These are phyloP conservation scores for Phyllosticta citribraziliensis DNA, from an alignment of 2,329 filamentous ascomycete species.

Conservation along the genomic window DNA sequence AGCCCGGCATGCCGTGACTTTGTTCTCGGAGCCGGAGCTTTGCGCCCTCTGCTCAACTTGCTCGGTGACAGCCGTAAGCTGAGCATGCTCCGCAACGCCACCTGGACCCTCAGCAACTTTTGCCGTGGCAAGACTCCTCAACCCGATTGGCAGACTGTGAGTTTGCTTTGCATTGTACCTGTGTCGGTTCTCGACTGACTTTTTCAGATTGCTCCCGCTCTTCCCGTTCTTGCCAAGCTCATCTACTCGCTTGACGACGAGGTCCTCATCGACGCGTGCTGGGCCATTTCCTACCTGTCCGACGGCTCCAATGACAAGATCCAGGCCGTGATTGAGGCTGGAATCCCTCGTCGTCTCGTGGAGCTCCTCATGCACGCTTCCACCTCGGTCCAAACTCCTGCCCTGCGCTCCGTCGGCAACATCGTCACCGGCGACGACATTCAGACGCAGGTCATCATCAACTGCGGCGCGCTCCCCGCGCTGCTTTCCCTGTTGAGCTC, in stretches of 20 bases:
- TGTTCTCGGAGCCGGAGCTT: slow-evolving; percentile 80
- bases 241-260: slow-evolving; percentile 98
- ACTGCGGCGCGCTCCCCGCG: slow-evolving; percentile 86
- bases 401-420: slow-evolving; percentile 93
- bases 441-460: slow-evolving; percentile 98
- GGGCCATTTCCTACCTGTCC: slow-evolving; percentile 97
- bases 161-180: slow-evolving; percentile 27
- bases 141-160: slow-evolving; percentile 91
- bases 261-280: slow-evolving; percentile 97
- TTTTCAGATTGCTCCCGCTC: slow-evolving; percentile 76
- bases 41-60: slow-evolving; percentile 79
- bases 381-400: slow-evolving; percentile 95
- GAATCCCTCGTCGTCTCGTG: slow-evolving; percentile 89
- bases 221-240: slow-evolving; percentile 91
- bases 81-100: slow-evolving; percentile 97
- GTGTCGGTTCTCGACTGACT: not conserved
- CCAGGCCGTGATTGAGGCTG: slow-evolving; percentile 95
- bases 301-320: slow-evolving; percentile 99
- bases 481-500: slow-evolving; percentile 91
- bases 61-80: slow-evolving; percentile 96
- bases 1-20: slow-evolving; percentile 97
- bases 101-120: slow-evolving; percentile 99
- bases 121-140: slow-evolving; percentile 99
- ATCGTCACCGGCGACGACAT: slow-evolving; percentile 98
- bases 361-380: slow-evolving; percentile 97